Base-by-base conservation (phyloP, 2,329 filamentous ascomycete genomes). In the Fusarium luffae region DNA sequence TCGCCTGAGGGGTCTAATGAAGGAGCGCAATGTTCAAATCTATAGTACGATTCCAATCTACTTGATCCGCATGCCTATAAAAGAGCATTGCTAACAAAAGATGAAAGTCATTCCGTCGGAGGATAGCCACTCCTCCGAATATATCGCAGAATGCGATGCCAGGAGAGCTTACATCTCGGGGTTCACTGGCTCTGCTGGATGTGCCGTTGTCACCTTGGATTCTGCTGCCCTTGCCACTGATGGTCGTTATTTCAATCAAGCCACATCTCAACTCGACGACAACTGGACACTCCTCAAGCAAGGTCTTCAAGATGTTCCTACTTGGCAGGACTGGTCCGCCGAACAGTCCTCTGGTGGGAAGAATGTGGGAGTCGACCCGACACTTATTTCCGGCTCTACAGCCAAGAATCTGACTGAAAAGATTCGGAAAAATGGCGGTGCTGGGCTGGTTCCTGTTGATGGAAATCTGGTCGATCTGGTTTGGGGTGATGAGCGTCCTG, bases 181-280 rank as follows among this genome's bases (percentile, higher is more conserved):
- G 27, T 99, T 99, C 81, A 93, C 93, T 62, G 96, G 96, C 58
- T 99, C 96, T 12, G 95, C 96, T 44, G 96, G 96, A 62, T 97
- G 93, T 69, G 96, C 94, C 41, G 91, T 99, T 52, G 86, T 99
- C 59, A 96, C 94, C 4, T 87, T 89, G 51, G 90, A 93, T 54
- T 94, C 94, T 80, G 96, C 96, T 18, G 93, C 93, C 16, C 84
- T 99, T 60, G 93, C 96, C 14, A 99, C 96, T 30, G 96, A 99
- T 79, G 96, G 96, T 30, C 91, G 96, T 71, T 99, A 99, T 82
- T 99, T 98, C 86, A 98, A 97, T 82, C 96, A 99, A 81, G 96
- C 96, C 27, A 85, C 90, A 67, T 93, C 94, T 75, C 93, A 99
- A 80, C 88, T 99, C 30, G 96, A 98, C 79, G 83, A 81, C 75